Base-by-base conservation (phyloP, 2,329 filamentous ascomycete genomes). In the Tolypocladium capitatum region DNA sequence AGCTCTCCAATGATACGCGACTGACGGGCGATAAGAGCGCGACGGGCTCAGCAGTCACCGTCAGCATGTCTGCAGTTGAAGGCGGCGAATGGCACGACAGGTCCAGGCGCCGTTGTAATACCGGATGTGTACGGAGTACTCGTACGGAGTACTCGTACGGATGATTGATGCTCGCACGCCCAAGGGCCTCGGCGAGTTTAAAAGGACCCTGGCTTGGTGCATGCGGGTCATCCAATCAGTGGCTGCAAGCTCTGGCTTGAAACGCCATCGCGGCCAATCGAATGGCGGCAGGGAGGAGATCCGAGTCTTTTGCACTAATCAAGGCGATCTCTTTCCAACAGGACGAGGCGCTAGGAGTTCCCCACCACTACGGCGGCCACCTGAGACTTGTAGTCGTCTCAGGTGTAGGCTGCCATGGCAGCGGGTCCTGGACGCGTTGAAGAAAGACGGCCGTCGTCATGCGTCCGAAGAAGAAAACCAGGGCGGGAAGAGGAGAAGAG, bases 331-430 rank as follows among this genome's bases (percentile, higher is more conserved):
- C 38, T 27, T 14, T 27, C 21, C n/a, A n/a, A n/a, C n/a, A 28
- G 24, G 27, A 40, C 13, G 38, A 41, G 38, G 38, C 36, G 36
- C 36, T 16, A 28, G 24, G 38, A 30, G 38, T 28, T 30, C 50
- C 46, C 50, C 51, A 52, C 46, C 43, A 36, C 43, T 49, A 47
- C 43, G 32, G 36, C 40, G 45, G 51, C 54, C 54, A 63, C 61
- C 61, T 63, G 61, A 63, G 60, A 64, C 61, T 21, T 44, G 49
- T 13, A 30, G 46, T 1, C 48, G 61, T 64, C 61, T 64, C 61
- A 64, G 61, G 61, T 64, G 55, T 59, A 43, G 48, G 35, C 38
- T 24, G 31, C 16, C 11, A n/a, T n/a, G n/a, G n/a, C n/a, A n/a
- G n/a, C n/a, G n/a, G n/a, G n/a, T n/a, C n/a, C n/a, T n/a, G n/a